Evolutionary conservation across 1,284 basidiomycete genomes (phyloP).

Genomic region (Ceratobasidium sp.): DNA sequence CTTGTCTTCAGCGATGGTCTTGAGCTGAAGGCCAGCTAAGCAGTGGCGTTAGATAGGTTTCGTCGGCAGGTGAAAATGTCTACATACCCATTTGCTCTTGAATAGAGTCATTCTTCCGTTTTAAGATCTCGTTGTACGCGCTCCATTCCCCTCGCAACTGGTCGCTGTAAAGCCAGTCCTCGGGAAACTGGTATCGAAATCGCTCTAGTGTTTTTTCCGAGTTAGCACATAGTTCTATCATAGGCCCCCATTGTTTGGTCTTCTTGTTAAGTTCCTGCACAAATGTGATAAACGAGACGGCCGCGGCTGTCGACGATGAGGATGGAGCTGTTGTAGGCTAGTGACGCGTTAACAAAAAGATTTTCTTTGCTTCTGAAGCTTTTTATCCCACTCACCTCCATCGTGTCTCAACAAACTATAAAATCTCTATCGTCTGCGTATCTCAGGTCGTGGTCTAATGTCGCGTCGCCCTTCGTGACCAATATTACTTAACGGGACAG

Average conservation of each 20-base stretch:
- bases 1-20: slow-evolving; percentile 99
- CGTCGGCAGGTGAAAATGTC: background rate
- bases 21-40: slow-evolving; percentile 91
- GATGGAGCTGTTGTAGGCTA: slow-evolving; percentile 42
- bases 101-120: slow-evolving; percentile 97
- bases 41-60: slow-evolving; percentile 18
- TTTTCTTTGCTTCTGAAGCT: background rate
- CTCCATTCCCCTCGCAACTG: slow-evolving; percentile 98
- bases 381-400: slow-evolving; percentile 22
- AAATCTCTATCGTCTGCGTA: background rate
- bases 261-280: slow-evolving; percentile 98
- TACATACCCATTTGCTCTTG: slow-evolving; percentile 91
- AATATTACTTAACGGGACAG: slow-evolving; percentile 32
- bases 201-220: slow-evolving; percentile 98
- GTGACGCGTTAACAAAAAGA: background rate
- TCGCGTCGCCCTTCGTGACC: slow-evolving; percentile 39
- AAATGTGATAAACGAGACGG: slow-evolving; percentile 98
- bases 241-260: slow-evolving; percentile 95
- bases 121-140: slow-evolving; percentile 97
- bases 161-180: slow-evolving; percentile 98
- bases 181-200: slow-evolving; percentile 95
- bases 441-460: slow-evolving; percentile 22
- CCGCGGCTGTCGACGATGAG: slow-evolving; percentile 81
- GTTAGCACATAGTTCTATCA: slow-evolving; percentile 92
- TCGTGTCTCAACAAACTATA: slow-evolving; percentile 21